Evolutionary conservation across 2,329 filamentous ascomycete genomes (phyloP).

Genomic region (Ambrosiella cleistominuta): DNA sequence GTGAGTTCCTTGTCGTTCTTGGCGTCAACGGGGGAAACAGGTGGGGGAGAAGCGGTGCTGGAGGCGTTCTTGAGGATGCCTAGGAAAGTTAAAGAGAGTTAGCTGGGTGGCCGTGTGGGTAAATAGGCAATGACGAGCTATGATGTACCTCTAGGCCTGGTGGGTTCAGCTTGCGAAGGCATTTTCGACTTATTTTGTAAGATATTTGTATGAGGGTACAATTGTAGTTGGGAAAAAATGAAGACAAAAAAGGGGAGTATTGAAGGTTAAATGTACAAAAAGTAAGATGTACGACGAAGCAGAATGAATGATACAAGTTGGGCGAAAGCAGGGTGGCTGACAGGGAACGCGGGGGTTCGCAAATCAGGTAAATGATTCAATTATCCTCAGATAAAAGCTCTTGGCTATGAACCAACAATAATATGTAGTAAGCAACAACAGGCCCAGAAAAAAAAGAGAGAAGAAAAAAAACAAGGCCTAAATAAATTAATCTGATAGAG

Average conservation of each 20-base stretch:
- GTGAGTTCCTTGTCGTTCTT: conserved; percentile 70
- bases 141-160: conserved; percentile 29
- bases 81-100: conserved; percentile 21
- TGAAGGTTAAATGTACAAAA: background rate
- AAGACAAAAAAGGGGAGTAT: background rate
- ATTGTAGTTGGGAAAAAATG: background rate
- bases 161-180: conserved; percentile 17
- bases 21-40: conserved; percentile 27
- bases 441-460: background rate
- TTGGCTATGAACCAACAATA: too few relatives aligned
- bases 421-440: too few relatives aligned
- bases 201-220: too few relatives aligned
- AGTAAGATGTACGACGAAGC: background rate
- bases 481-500: background rate
- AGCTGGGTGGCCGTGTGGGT: background rate
- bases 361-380: background rate
- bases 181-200: background rate
- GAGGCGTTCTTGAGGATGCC: conserved; percentile 90
- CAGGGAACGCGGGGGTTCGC: conserved; percentile 3
- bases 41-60: conserved; percentile 34
- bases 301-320: background rate
- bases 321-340: background rate
- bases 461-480: background rate
- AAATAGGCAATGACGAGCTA: background rate
- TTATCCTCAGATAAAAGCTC: too few relatives aligned